Evolutionary conservation across 2,329 filamentous ascomycete genomes (phyloP).

Genomic region (Fonsecaea nubica): DNA sequence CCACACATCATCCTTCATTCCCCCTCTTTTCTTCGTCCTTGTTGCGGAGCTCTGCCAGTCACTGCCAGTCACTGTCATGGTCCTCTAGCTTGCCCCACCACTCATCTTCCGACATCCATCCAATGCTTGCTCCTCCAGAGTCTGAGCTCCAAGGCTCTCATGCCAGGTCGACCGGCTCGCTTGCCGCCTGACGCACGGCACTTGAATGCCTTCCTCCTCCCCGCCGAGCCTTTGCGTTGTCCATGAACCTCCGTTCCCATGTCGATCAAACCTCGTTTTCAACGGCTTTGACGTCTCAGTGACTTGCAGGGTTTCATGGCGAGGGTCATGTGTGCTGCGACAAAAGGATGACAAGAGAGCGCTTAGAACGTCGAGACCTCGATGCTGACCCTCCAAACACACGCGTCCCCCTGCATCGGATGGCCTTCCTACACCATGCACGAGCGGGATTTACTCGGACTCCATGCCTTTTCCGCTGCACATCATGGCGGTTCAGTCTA

Average conservation of each 20-base stretch:
- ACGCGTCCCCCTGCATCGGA: neutral
- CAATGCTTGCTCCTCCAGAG: constrained; percentile 10
- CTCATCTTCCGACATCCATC: constrained; percentile 16
- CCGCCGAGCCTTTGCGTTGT: constrained; percentile 1
- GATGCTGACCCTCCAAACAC: constrained; percentile 8
- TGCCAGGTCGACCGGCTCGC: constrained; percentile 9
- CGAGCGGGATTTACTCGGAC: constrained; percentile 20
- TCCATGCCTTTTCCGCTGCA: constrained; percentile 2
- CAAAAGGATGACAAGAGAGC: constrained; percentile 5
- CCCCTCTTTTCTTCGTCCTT: constrained; percentile 19
- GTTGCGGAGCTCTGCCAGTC: constrained; percentile 29
- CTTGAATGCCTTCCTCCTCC: neutral
- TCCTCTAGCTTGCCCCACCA: constrained; percentile 25
- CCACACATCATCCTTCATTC: constrained; percentile 14
- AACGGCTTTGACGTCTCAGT: neutral
- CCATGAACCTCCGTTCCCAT: constrained; percentile 7
- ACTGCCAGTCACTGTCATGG: constrained; percentile 8
- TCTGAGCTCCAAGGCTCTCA: constrained; percentile 14
- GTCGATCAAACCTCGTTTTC: constrained; percentile 2
- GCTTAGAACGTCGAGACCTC: constrained; percentile 8
- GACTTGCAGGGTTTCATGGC: neutral
- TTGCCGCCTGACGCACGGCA: constrained; percentile 17
- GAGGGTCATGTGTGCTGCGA: constrained; percentile 12
- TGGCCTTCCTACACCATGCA: constrained; percentile 9
- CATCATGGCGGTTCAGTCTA: constrained; percentile 1